Evolutionary conservation across 2,329 filamentous ascomycete species (phyloP), one percentile per base, ranked within the genome.

Genomic region (Ophiocordyceps camponoti-floridani): DNA sequence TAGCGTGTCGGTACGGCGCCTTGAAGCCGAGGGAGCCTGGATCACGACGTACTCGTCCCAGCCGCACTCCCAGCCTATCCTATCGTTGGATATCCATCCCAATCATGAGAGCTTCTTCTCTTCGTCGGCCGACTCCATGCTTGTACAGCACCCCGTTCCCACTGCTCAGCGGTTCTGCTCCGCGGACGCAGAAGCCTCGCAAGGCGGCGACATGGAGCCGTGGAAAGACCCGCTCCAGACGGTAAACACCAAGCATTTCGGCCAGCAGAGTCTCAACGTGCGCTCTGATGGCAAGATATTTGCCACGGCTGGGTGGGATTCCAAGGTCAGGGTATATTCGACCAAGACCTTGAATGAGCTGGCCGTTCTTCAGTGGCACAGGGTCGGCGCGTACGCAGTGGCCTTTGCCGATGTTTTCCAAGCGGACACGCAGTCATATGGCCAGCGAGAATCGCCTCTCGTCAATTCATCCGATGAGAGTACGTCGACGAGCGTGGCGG

Each of bases 351-450:
- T 96, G 68, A 84, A 81, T 55, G 88, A 96, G 60, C 62, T 96
- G 11, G 91, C 89, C 0, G 86, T 95, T 45, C 65, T 96, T 50
- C 94, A 93, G 61, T 96, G 89, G 89, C 91, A 96, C 61, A 79
- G 82, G 52, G 81, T 84, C 30, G 88, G 88, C 1, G 88, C 85
- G 50, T 95, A 91, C 62, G 75, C 84, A 4, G 72, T 84, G 16
- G 79, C 77, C 1, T 93, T 96, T 64, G 79, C 75, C 1, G 54
- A 62, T 23, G 51, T 76, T 0, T 49, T 47, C 7, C 49, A 40
- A 41, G 8, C 18, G 7, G 38, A 19, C 16, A 19, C 18, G 18
- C 8, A 30, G 28, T 30, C 28, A 4, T 30, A 3, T 30, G 28
- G 28, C 12, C 12, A 10, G 12, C 9, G 9, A 30, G 28, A 30